Evolutionary conservation across 371 early-diverging fungal genomes (phyloP).

Genomic region (Mucor ambiguus): DNA sequence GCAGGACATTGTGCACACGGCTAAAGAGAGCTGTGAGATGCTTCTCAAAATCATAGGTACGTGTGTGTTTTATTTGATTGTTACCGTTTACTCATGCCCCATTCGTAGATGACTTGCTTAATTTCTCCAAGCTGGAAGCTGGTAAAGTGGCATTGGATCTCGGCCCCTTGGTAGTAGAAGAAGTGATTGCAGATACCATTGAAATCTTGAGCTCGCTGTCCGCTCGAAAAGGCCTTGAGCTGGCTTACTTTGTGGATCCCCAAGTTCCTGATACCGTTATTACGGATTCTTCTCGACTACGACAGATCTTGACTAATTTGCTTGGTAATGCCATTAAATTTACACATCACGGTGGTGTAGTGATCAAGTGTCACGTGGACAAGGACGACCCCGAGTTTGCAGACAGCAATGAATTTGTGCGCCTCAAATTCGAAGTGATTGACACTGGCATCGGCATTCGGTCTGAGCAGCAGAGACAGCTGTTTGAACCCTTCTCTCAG

Average conservation of each 20-base stretch:
- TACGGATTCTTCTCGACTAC: slow-evolving; percentile 48
- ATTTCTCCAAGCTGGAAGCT: slow-evolving; percentile 60
- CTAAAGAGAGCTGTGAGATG: slow-evolving; percentile 64
- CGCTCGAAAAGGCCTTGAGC: slow-evolving; percentile 51
- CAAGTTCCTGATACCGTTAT: slow-evolving; percentile 48
- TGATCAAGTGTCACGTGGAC: slow-evolving; percentile 45
- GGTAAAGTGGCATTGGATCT: slow-evolving; percentile 50
- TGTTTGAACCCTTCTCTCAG: slow-evolving; percentile 68
- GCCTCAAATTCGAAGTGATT: slow-evolving; percentile 54
- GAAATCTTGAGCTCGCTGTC: slow-evolving; percentile 57
- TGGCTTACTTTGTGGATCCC: slow-evolving; percentile 52
- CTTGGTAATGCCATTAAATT: slow-evolving; percentile 73
- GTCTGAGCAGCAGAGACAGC: slow-evolving; percentile 48
- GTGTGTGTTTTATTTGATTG: neutral
- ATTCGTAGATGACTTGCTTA: slow-evolving; percentile 42
- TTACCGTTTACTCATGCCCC: neutral
- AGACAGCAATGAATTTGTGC: slow-evolving; percentile 15
- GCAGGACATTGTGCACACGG: slow-evolving; percentile 59
- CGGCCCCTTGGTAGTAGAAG: slow-evolving; percentile 57
- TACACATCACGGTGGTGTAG: slow-evolving; percentile 61
- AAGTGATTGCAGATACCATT: slow-evolving; percentile 56
- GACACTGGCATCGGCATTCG: slow-evolving; percentile 70
- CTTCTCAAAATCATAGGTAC: slow-evolving; percentile 50
- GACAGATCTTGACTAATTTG: slow-evolving; percentile 49
- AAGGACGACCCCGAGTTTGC: slow-evolving; percentile 17